Evolutionary conservation across 441 rosid genomes (phyloP).

Genomic region (Erodium chrysanthum): DNA sequence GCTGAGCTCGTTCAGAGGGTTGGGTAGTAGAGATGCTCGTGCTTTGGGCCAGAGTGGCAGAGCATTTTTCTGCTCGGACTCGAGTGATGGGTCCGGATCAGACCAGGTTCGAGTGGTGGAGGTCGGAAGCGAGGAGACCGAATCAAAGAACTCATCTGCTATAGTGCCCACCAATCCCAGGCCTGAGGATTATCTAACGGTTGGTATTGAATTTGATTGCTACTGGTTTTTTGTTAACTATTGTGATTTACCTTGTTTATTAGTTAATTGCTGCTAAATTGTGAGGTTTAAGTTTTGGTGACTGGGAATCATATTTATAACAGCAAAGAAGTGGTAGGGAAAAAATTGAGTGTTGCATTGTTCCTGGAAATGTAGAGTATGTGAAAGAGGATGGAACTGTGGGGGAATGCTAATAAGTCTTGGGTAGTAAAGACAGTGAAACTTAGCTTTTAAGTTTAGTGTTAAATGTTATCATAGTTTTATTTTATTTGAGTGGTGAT

Average conservation of each 20-base stretch:
- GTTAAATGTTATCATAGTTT: background rate
- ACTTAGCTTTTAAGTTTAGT: background rate
- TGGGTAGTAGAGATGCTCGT: slow-evolving; percentile 28
- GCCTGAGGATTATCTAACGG: slow-evolving; percentile 88
- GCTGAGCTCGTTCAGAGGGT: slow-evolving; percentile 41
- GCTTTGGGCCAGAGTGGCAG: slow-evolving; percentile 26
- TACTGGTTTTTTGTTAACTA: background rate
- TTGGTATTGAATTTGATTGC: slow-evolving; percentile 16
- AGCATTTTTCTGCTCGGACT: slow-evolving; percentile 69
- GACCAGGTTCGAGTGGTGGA: slow-evolving; percentile 19
- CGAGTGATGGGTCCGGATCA: slow-evolving; percentile 11
- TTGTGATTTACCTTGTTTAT: too few relatives aligned
- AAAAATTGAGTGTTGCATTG: background rate
- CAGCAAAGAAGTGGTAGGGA: background rate
- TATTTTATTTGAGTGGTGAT: background rate
- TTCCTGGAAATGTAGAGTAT: background rate
- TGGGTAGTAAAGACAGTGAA: too few relatives aligned
- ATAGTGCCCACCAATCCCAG: slow-evolving; percentile 64
- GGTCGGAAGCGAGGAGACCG: slow-evolving; percentile 36
- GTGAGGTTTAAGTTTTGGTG: background rate
- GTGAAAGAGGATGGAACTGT: background rate
- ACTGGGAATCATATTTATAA: background rate
- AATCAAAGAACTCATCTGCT: slow-evolving; percentile 54
- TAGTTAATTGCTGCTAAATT: too few relatives aligned
- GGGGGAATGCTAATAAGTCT: background rate